These are phyloP conservation scores for Yarrowia sp. DNA, from an alignment of 805 yeast genomes.

Conservation along the genomic window DNA sequence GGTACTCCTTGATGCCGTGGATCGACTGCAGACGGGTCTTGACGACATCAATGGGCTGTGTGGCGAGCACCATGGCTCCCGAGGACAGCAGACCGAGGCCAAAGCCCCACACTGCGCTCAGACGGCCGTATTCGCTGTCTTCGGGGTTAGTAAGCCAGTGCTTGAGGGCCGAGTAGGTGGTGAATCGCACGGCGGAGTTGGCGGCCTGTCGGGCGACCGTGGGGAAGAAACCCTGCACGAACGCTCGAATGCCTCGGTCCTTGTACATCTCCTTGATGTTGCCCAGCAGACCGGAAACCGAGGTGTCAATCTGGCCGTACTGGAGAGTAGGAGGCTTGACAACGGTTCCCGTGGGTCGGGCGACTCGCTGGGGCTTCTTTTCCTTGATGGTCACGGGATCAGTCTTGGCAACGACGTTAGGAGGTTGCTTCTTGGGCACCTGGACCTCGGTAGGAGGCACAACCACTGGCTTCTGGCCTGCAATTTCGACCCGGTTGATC, in stretches of 20 bases:
- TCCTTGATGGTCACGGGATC: slow-evolving; percentile 18
- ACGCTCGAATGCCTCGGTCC: slow-evolving; percentile 77
- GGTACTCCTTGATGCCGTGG: slow-evolving; percentile 50
- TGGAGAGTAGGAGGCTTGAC: slow-evolving; percentile 47
- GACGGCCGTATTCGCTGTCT: slow-evolving; percentile 47
- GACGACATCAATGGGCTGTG: slow-evolving; percentile 89
- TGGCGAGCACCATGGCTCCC: slow-evolving; percentile 71
- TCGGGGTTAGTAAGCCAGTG: slow-evolving; percentile 55
- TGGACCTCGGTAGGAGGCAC: slow-evolving; percentile 33
- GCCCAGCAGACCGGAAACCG: slow-evolving; percentile 42
- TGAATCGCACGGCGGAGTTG: slow-evolving; percentile 82
- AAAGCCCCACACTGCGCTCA: slow-evolving; percentile 48
- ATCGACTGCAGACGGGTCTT: slow-evolving; percentile 86
- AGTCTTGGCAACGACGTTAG: not conserved
- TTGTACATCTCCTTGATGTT: slow-evolving; percentile 64
- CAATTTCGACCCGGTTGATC: slow-evolving; percentile 42
- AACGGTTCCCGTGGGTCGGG: slow-evolving; percentile 40
- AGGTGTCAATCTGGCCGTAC: slow-evolving; percentile 48
- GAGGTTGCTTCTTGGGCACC: slow-evolving; percentile 3
- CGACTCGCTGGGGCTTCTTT: slow-evolving; percentile 28
- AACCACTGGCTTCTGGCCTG: slow-evolving; percentile 29
- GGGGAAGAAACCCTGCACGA: slow-evolving; percentile 82
- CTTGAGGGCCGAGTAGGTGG: slow-evolving; percentile 78
- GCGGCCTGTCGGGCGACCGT: slow-evolving; percentile 81
- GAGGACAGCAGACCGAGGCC: slow-evolving; percentile 69